Evolutionary conservation across 768 basidiomycete species (phyloP).

Genomic region (Kwoniella dejecticola): DNA sequence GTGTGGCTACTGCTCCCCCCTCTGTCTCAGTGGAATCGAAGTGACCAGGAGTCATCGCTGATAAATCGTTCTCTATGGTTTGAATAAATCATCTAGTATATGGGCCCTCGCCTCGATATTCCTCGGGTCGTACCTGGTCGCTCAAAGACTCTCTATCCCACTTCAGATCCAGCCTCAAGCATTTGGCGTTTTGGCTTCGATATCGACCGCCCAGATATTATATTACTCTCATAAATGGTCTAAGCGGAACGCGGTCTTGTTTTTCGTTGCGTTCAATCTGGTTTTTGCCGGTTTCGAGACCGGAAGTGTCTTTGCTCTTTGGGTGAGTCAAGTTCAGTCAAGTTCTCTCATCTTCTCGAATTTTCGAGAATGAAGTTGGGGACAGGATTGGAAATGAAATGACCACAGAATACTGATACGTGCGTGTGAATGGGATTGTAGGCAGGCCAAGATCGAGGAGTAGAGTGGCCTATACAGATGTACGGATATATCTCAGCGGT

Average conservation of each 20-base stretch:
- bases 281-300: constrained; percentile 65
- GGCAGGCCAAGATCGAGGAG: constrained; percentile 54
- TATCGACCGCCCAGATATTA: constrained; percentile 72
- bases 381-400: too few relatives aligned
- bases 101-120: constrained; percentile 67
- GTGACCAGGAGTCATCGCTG: too few relatives aligned
- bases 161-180: constrained; percentile 61
- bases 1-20: too few relatives aligned
- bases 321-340: constrained; percentile 58
- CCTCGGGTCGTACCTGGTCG: constrained; percentile 69
- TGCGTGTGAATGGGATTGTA: background rate
- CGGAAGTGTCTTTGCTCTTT: constrained; percentile 64
- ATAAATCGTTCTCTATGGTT: too few relatives aligned
- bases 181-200: constrained; percentile 64
- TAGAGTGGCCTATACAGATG: constrained; percentile 58
- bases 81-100: constrained; percentile 39
- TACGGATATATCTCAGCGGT: constrained; percentile 68
- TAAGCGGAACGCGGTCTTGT: constrained; percentile 44
- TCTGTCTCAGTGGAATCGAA: too few relatives aligned
- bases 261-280: constrained; percentile 58
- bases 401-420: too few relatives aligned
- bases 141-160: constrained; percentile 70
- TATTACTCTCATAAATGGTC: constrained; percentile 65
- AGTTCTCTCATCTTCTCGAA: too few relatives aligned
- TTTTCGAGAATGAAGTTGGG: too few relatives aligned